phyloP scores from a whole-genome alignment of 805 yeast species.

The Ogataea glucozyma region DNA sequence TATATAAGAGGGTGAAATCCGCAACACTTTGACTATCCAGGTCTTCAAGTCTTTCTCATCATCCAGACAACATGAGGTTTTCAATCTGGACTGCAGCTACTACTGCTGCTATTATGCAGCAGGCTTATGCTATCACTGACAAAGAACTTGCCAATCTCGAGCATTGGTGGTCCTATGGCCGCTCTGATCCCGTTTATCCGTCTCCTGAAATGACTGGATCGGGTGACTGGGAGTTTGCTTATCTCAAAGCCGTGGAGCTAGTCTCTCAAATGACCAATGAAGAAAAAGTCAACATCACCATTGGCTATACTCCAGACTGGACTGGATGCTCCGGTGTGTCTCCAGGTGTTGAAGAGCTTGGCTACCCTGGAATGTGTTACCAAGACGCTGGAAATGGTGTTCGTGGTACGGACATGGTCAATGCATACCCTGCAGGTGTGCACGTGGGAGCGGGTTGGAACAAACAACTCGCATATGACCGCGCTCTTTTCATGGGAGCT shows the following conservation, averaged over 20 bases:
- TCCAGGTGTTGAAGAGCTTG: conserved; percentile 63
- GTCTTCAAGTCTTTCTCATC: too few species aligned
- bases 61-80: conserved; percentile 5
- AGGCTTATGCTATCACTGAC: conserved; percentile 2
- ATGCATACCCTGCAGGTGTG: conserved; percentile 59
- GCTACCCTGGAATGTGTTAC: conserved; percentile 52
- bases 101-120: conserved; percentile 1
- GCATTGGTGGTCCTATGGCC: conserved; percentile 18
- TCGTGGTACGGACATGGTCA: conserved; percentile 54
- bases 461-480: conserved; percentile 47
- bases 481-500: conserved; percentile 58
- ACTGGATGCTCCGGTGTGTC: conserved; percentile 46
- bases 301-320: conserved; percentile 39
- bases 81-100: conserved; percentile 3
- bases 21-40: too few species aligned
- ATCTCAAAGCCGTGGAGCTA: conserved; percentile 52
- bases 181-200: conserved; percentile 25
- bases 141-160: conserved; percentile 14
- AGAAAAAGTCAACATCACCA: conserved; percentile 62
- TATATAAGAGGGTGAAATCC: too few species aligned
- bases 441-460: conserved; percentile 62
- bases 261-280: conserved; percentile 57
- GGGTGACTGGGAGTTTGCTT: conserved; percentile 56
- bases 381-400: conserved; percentile 69
- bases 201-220: conserved; percentile 18